These are phyloP conservation scores for Carex pumila DNA, from an alignment of 176 grass and related monocot genomes.

Conservation along the genomic window DNA sequence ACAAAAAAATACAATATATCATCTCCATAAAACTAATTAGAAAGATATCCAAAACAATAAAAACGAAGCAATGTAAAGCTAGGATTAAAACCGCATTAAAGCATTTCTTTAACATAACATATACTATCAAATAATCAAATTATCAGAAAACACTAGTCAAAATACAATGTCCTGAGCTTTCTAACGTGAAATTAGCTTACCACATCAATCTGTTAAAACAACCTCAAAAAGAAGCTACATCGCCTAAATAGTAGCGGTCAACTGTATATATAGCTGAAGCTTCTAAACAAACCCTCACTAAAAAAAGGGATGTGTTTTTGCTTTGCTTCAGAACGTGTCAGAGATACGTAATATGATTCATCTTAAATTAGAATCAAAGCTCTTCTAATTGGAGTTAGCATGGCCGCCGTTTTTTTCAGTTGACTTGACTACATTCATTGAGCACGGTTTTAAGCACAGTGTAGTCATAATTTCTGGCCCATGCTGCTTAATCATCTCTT, in stretches of 20 bases:
- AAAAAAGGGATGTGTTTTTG: conserved; percentile 3
- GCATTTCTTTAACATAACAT: conserved; percentile 4
- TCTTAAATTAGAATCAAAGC: conserved; percentile 2
- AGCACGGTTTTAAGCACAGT: conserved; percentile 14
- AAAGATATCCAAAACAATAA: neutral
- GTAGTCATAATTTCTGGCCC: conserved; percentile 18
- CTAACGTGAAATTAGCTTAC: conserved; percentile 23
- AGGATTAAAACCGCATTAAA: neutral
- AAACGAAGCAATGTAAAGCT: neutral
- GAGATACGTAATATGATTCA: conserved; percentile 5
- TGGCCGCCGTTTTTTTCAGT: neutral
- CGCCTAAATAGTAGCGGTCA: conserved; percentile 4
- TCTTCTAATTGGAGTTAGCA: neutral
- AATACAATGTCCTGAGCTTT: conserved; percentile 1
- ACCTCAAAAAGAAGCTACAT: conserved; percentile 12
- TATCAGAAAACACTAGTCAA: neutral
- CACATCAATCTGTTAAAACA: conserved; percentile 4
- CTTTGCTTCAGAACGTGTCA: conserved; percentile 18
- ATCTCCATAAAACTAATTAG: neutral
- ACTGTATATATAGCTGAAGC: conserved; percentile 13
- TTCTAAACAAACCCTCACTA: conserved; percentile 18
- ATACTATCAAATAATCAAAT: conserved; percentile 8
- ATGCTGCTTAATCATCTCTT: conserved; percentile 13
- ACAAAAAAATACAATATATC: no score
- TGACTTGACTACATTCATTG: neutral